Percentiles rank a stretch among this genome's conserved stretches.
phyloP scores from a whole-genome alignment of 345 rosid genomes.

The Eucalyptus tenuipes region DNA sequence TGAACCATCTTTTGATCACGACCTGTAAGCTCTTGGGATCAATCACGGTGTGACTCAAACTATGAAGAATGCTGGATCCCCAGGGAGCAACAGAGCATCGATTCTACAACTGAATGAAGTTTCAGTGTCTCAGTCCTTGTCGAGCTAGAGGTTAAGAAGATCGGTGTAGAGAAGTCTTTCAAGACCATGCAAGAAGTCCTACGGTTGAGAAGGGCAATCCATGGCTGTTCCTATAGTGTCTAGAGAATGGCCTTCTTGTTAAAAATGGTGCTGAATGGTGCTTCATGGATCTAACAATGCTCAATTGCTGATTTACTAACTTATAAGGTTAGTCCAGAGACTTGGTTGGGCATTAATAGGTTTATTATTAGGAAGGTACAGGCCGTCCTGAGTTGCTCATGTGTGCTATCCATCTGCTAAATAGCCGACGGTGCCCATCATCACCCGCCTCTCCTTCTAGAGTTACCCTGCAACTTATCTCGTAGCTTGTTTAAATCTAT shows the following conservation, averaged over 20 bases:
- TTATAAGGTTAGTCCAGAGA: not conserved
- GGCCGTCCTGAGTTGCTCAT: not conserved
- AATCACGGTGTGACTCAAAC: not conserved
- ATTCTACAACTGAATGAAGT: slow-evolving; percentile 35
- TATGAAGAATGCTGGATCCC: slow-evolving; percentile 54
- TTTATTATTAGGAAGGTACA: not conserved
- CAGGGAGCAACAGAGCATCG: slow-evolving; percentile 25
- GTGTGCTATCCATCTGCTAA: not conserved
- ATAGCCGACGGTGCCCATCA: not conserved
- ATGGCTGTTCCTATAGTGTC: not conserved
- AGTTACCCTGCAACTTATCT: not conserved
- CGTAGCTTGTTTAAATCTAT: not conserved
- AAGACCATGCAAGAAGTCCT: slow-evolving; percentile 11
- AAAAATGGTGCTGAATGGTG: not conserved
- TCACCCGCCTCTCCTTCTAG: not conserved
- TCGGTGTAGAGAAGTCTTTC: slow-evolving; percentile 49
- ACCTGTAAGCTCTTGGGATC: slow-evolving; percentile 14
- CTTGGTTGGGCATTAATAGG: not conserved
- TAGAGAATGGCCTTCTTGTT: not conserved
- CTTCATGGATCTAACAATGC: not conserved
- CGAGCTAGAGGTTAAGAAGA: slow-evolving; percentile 24
- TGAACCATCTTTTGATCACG: slow-evolving; percentile 78
- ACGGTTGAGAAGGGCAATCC: not conserved
- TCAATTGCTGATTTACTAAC: not conserved
- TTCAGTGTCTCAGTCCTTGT: slow-evolving; percentile 29